Evolutionary conservation across 371 early-diverging fungal genomes (phyloP).

Genomic region (Actinomucor elegans): DNA sequence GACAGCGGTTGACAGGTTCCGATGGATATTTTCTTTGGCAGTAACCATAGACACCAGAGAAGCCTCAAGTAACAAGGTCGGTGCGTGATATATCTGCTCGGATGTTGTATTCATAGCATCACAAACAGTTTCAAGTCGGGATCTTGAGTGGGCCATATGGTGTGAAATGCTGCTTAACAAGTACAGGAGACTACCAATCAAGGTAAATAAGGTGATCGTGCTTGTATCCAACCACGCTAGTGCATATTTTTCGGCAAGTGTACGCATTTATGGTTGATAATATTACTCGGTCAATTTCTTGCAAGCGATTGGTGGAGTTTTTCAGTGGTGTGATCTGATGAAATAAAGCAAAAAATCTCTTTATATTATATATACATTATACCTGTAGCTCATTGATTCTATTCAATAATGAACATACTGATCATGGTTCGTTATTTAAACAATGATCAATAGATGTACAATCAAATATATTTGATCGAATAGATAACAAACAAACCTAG

Average conservation of each 20-base stretch:
- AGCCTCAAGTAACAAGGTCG: slow-evolving; percentile 4
- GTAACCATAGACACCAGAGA: slow-evolving; percentile 5
- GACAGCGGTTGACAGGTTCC: slow-evolving; percentile 6
- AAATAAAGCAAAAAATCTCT: no score
- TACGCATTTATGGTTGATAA: background rate
- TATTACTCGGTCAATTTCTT: slow-evolving; percentile 6
- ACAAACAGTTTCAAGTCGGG: slow-evolving; percentile 16
- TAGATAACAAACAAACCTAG: no score
- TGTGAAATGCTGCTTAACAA: background rate
- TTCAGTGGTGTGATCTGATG: background rate
- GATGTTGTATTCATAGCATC: slow-evolving; percentile 9
- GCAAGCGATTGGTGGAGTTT: background rate
- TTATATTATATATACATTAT: no score
- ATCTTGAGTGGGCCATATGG: background rate
- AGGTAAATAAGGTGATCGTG: slow-evolving; percentile 6
- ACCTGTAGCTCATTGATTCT: no score
- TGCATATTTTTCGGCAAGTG: slow-evolving; percentile 14
- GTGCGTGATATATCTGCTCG: slow-evolving; percentile 15
- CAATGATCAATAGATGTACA: no score
- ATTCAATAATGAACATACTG: no score
- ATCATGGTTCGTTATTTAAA: no score
- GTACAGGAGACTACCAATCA: slow-evolving; percentile 6
- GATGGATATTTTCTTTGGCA: slow-evolving; percentile 23
- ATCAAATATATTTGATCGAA: no score
- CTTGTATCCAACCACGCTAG: slow-evolving; percentile 17